Evolutionary conservation across 352 stramenopile genomes (phyloP).

Genomic region (Phytophthora tentaculata): DNA sequence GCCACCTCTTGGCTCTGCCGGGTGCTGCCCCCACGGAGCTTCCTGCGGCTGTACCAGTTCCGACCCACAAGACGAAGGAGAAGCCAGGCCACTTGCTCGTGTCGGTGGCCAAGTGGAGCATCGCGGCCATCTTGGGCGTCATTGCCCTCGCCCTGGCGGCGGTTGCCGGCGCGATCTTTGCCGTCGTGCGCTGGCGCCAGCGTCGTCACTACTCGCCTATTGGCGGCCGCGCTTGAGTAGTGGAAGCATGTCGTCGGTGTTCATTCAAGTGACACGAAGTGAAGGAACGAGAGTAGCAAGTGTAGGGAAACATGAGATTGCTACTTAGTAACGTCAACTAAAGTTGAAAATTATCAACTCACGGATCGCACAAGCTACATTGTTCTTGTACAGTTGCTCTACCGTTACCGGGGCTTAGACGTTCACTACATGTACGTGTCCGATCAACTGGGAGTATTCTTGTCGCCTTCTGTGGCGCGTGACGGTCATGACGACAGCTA

Average conservation of each 20-base stretch:
- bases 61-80: conserved; percentile 18
- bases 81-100: conserved; percentile 32
- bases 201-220: conserved; percentile 62
- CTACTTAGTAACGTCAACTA: not conserved
- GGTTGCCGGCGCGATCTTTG: conserved; percentile 35
- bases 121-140: conserved; percentile 34
- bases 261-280: not conserved
- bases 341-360: not conserved
- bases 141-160: conserved; percentile 22
- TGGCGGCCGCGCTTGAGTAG: conserved; percentile 35
- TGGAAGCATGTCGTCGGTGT: not conserved
- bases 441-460: conserved; percentile 38
- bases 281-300: not conserved
- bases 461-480: conserved; percentile 32
- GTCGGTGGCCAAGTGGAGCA: conserved; percentile 40
- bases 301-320: not conserved
- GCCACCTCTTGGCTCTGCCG: conserved; percentile 53
- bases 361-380: too few species aligned
- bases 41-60: conserved; percentile 5
- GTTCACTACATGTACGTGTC: conserved; percentile 31
- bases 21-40: conserved; percentile 22
- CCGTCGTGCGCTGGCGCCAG: conserved; percentile 39
- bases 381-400: too few species aligned
- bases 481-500: conserved; percentile 22
- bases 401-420: conserved; percentile 5